Conservation (phyloP, 1,139 yeast genomes). For the Keqinozyma sinolaborantium region DNA sequence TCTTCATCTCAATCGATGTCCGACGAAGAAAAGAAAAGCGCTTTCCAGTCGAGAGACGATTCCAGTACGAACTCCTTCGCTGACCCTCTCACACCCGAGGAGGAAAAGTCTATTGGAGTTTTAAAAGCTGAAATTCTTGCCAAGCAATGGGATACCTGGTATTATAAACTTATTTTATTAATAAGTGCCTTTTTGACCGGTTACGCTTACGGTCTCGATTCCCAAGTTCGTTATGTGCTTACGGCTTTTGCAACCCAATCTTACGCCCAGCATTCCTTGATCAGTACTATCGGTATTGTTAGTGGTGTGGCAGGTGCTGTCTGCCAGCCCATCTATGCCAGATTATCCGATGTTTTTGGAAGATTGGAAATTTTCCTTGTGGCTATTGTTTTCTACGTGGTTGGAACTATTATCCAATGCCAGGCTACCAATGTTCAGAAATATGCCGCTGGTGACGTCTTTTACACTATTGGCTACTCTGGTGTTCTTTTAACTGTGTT, state of each 20-base stretch:
- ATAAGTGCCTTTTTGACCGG: slow-evolving; percentile 24
- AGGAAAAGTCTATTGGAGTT: slow-evolving; percentile 25
- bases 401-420: slow-evolving; percentile 70
- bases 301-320: slow-evolving; percentile 66
- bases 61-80: neutral
- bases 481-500: slow-evolving; percentile 56
- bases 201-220: slow-evolving; percentile 24
- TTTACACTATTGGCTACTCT: slow-evolving; percentile 67
- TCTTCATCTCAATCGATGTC: no score
- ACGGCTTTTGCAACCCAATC: slow-evolving; percentile 51
- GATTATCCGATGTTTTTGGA: slow-evolving; percentile 69
- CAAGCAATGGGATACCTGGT: slow-evolving; percentile 21
- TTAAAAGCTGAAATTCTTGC: slow-evolving; percentile 31
- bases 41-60: slow-evolving; percentile 12
- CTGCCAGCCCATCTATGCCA: slow-evolving; percentile 63
- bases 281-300: slow-evolving; percentile 62
- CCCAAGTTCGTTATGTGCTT: slow-evolving; percentile 15
- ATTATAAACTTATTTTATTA: slow-evolving; percentile 15
- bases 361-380: slow-evolving; percentile 54
- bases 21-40: slow-evolving; percentile 10
- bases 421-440: slow-evolving; percentile 64
- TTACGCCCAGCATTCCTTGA: slow-evolving; percentile 54
- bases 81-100: slow-evolving; percentile 2
- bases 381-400: slow-evolving; percentile 55
- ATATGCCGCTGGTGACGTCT: slow-evolving; percentile 70